Evolutionary conservation across 116 monocot species (phyloP), one percentile per base, ranked within the genome.

Genomic region (Posidonia oceanica): DNA sequence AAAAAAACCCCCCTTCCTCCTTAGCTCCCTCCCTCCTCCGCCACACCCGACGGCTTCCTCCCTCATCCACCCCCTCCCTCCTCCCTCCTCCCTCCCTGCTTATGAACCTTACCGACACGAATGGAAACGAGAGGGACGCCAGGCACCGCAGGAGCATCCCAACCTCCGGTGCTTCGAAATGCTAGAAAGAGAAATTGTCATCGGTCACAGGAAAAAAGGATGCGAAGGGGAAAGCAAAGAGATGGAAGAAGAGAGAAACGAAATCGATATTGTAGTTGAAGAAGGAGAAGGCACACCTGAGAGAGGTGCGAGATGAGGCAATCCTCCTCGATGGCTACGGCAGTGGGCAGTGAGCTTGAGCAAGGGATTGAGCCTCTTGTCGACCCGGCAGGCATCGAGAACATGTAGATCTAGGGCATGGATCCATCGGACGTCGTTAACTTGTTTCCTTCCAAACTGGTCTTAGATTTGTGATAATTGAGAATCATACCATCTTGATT

Each of bases 121-220:
- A 95, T 80, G 48, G 95, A 91, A 54, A 95, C 91, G 60, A 95
- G 80, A 55, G 95, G 95, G 68, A 86, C 66, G 51, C 91, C 73
- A 95, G 74, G 74, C 91, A 95, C 58, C 95, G 81, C 0, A 80
- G 79, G 0, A 95, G 80, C 75, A 91, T 74, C 56, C 86, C 88
- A 58, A 95, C 77, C 69, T 95, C 91, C 15, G 88, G 75, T 15
- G 63, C 83, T 71, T 90, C 91, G 66, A 95, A 91, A 75, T 91
- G 88, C 91, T 95, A 84, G 10, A 53, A 42, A 29, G 53, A 36
- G 62, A 63, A 16, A 67, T 0, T 41, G n/a, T 20, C 42, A 67
- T 13, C 21, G 29, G 21, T 11, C 51, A 22, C 42, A 39, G 8
- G 17, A 67, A 55, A 58, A 21, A 14, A 58, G 3, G 23, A 37